phyloP scores from a whole-genome alignment of 306 rosid species.

The Quercus wislizeni region DNA sequence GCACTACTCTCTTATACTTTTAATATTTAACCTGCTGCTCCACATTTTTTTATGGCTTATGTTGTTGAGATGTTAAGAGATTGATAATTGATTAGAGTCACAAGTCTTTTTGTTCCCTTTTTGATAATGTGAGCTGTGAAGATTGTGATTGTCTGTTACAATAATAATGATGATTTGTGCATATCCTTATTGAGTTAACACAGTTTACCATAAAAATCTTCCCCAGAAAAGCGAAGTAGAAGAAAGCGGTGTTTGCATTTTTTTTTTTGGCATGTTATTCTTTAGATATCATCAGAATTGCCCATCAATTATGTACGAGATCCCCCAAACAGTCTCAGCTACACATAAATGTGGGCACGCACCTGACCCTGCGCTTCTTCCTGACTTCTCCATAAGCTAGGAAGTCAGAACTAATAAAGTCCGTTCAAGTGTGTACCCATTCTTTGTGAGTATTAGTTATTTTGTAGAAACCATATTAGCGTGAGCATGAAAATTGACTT shows the following conservation, averaged over 20 bases:
- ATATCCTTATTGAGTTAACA: neutral
- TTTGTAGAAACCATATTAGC: neutral
- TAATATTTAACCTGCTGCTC: neutral
- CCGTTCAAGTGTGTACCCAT: neutral
- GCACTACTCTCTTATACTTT: constrained; percentile 15
- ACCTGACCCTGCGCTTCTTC: neutral
- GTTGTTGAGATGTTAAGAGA: neutral
- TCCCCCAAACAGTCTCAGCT: neutral
- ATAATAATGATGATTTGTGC: neutral
- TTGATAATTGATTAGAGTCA: neutral
- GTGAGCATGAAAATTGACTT: neutral
- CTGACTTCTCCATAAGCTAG: neutral
- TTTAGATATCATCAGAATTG: neutral
- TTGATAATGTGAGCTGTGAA: neutral
- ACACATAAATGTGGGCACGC: neutral
- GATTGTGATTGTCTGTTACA: neutral
- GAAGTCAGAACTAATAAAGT: too few relatives aligned
- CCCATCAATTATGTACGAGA: neutral
- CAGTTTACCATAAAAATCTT: neutral
- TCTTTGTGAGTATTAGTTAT: neutral
- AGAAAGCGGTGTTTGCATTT: neutral
- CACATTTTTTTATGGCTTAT: neutral
- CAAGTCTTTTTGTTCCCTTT: neutral
- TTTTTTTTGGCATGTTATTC: neutral
- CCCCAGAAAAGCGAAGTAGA: neutral